Percentiles rank a stretch among this genome's conserved stretches.
These are phyloP conservation scores for Phaeosphaeriaceae sp. DNA, from an alignment of 2,329 filamentous ascomycete species.

Conservation along the genomic window DNA sequence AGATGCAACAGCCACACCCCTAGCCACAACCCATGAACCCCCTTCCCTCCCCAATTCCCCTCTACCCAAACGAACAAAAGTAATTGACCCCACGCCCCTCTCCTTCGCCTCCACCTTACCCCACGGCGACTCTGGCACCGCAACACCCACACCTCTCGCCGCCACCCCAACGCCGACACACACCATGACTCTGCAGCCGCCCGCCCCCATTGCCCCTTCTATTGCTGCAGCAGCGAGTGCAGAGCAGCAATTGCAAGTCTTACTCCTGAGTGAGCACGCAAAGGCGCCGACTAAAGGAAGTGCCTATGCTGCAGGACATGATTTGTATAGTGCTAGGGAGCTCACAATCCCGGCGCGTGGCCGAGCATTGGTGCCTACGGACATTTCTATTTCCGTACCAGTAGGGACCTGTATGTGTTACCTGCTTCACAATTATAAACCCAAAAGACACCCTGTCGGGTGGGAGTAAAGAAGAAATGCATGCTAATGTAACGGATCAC, in stretches of 20 bases:
- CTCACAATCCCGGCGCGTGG: slow-evolving; percentile 80
- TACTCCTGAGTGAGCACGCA: slow-evolving; percentile 84
- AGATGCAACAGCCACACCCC: slow-evolving; percentile 16
- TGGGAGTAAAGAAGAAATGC: no score
- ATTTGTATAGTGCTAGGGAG: slow-evolving; percentile 80
- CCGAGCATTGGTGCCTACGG: slow-evolving; percentile 87
- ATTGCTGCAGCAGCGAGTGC: slow-evolving; percentile 31
- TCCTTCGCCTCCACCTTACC: slow-evolving; percentile 33
- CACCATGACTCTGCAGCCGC: slow-evolving; percentile 27
- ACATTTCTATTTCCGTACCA: slow-evolving; percentile 88
- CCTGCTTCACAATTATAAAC: no score
- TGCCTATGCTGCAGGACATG: slow-evolving; percentile 89
- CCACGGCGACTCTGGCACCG: slow-evolving; percentile 41
- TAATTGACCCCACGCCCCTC: slow-evolving; percentile 53
- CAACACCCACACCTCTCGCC: slow-evolving; percentile 45
- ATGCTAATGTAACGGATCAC: neutral
- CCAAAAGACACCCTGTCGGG: no score
- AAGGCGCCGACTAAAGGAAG: slow-evolving; percentile 86
- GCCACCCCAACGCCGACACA: slow-evolving; percentile 18
- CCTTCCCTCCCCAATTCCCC: slow-evolving; percentile 74
- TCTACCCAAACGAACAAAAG: slow-evolving; percentile 80
- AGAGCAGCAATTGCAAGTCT: slow-evolving; percentile 74
- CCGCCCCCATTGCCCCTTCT: slow-evolving; percentile 29
- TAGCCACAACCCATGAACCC: slow-evolving; percentile 35
- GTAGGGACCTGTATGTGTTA: slow-evolving; percentile 86